These are phyloP conservation scores for Phylloporus arenicola DNA, from an alignment of 768 basidiomycete species.

Conservation along the genomic window DNA sequence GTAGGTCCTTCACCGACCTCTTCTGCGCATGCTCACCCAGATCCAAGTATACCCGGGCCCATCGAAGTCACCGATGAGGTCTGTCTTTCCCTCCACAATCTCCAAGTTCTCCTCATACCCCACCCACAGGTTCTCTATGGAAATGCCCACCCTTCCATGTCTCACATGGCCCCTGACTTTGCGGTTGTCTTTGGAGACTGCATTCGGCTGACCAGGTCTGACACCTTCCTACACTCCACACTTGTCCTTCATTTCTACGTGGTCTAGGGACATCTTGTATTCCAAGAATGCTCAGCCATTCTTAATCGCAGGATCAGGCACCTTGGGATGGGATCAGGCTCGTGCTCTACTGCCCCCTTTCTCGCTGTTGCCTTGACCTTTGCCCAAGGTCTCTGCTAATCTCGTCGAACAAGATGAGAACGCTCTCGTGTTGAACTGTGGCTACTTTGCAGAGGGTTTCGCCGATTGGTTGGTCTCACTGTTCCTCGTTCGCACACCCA, in stretches of 20 bases:
- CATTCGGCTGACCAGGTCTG: conserved; percentile 73
- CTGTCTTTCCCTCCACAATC: conserved; percentile 4
- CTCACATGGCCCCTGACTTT: conserved; percentile 87
- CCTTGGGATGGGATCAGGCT: conserved; percentile 94
- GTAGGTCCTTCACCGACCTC: conserved; percentile 24
- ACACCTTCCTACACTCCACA: background rate
- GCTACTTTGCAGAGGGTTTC: conserved; percentile 93
- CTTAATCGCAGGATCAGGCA: conserved; percentile 90
- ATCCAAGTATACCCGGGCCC: conserved; percentile 53
- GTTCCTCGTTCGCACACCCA: background rate
- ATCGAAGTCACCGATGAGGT: conserved; percentile 63
- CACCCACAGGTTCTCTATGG: conserved; percentile 70
- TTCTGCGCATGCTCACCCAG: background rate
- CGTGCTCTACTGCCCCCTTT: conserved; percentile 12
- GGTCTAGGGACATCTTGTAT: conserved; percentile 62
- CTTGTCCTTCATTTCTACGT: background rate
- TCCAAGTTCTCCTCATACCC: background rate
- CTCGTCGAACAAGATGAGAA: conserved; percentile 77
- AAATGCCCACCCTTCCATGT: conserved; percentile 88
- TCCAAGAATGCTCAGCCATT: conserved; percentile 83
- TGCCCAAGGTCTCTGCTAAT: conserved; percentile 76
- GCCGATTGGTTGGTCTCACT: conserved; percentile 62
- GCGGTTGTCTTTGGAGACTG: conserved; percentile 84
- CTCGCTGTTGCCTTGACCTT: background rate
- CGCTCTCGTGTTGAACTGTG: conserved; percentile 79